phyloP scores from a whole-genome alignment of 192 early-diverging fungal species.

The Coemansia asiatica region DNA sequence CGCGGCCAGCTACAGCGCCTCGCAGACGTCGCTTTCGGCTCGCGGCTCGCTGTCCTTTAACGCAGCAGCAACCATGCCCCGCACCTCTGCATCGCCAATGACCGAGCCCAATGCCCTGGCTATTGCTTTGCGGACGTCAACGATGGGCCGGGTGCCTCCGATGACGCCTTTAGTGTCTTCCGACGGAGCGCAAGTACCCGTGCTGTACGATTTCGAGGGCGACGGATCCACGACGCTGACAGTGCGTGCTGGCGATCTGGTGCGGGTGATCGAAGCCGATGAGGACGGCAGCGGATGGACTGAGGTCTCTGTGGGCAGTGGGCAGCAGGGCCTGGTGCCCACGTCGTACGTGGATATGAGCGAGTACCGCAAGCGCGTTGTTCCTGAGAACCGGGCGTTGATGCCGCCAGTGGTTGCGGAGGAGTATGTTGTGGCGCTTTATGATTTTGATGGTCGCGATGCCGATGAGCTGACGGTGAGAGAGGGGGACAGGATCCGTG shows the following conservation, averaged over 20 bases:
- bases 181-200: neutral
- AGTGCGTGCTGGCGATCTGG: slow-evolving; percentile 28
- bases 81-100: neutral
- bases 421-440: slow-evolving; percentile 32
- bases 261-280: slow-evolving; percentile 28
- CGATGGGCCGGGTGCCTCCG: neutral
- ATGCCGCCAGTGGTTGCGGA: neutral
- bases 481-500: slow-evolving; percentile 30
- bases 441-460: slow-evolving; percentile 36
- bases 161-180: neutral
- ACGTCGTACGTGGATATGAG: slow-evolving; percentile 39
- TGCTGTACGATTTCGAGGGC: slow-evolving; percentile 46
- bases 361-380: slow-evolving; percentile 9
- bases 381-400: neutral
- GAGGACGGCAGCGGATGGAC: slow-evolving; percentile 42
- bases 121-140: neutral
- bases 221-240: slow-evolving; percentile 33
- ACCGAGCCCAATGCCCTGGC: neutral
- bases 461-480: slow-evolving; percentile 33
- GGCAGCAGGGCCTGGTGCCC: slow-evolving; percentile 41
- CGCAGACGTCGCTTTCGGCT: slow-evolving; percentile 9
- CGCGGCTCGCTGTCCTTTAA: neutral
- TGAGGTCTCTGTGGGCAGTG: slow-evolving; percentile 12
- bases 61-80: slow-evolving; percentile 1
- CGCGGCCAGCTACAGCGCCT: neutral